Evolutionary conservation across 352 stramenopile species (phyloP).

Genomic region (Phytophthora ramorum): DNA sequence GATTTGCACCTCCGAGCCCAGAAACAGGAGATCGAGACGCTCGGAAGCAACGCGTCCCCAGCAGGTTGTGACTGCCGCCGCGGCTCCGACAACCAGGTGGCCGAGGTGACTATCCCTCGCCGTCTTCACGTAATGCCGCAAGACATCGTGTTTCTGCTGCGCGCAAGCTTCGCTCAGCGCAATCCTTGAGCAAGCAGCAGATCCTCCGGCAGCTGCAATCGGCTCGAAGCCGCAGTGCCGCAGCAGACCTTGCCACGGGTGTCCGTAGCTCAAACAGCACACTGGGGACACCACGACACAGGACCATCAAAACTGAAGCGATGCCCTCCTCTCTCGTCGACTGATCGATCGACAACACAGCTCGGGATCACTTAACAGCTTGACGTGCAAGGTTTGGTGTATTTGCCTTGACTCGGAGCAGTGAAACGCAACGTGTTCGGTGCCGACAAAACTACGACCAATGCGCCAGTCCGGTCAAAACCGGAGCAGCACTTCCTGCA

Average conservation of each 20-base stretch:
- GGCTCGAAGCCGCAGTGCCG: constrained; percentile 1
- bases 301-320: constrained; percentile 12
- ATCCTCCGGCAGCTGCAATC: constrained; percentile 3
- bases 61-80: constrained; percentile 17
- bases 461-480: constrained; percentile 27
- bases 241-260: not conserved
- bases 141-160: constrained; percentile 35
- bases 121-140: constrained; percentile 34
- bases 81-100: constrained; percentile 25
- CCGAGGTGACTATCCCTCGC: constrained; percentile 23
- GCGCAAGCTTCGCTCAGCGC: constrained; percentile 15
- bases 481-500: constrained; percentile 9
- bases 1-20: constrained; percentile 32
- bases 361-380: constrained; percentile 24
- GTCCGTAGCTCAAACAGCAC: constrained; percentile 9
- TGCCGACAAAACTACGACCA: constrained; percentile 32
- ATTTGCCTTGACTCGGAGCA: constrained; percentile 1
- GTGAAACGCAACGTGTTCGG: constrained; percentile 38
- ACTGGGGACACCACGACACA: not conserved
- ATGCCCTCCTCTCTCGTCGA: constrained; percentile 8
- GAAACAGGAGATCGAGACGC: constrained; percentile 23
- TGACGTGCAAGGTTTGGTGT: constrained; percentile 19
- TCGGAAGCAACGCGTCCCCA: constrained; percentile 15
- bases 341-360: constrained; percentile 12
- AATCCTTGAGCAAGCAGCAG: constrained; percentile 19